Conservation (phyloP, 768 basidiomycete genomes). For the Tulasnella sp. region DNA sequence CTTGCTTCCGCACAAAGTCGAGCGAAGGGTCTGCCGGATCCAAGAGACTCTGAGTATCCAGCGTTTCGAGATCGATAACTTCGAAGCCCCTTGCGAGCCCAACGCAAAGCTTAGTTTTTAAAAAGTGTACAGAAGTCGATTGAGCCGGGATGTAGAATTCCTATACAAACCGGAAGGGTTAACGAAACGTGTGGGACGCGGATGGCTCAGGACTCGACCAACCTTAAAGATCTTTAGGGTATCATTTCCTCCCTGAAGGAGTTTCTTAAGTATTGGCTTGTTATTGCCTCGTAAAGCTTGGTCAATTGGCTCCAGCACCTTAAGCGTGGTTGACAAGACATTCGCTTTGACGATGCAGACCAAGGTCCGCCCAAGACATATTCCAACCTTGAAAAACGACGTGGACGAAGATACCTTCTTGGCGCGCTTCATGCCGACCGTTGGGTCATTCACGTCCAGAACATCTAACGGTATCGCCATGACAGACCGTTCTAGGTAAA, state of each 20-base stretch:
- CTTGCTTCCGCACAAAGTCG: constrained; percentile 88
- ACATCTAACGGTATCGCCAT: constrained; percentile 94
- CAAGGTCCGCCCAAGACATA: constrained; percentile 83
- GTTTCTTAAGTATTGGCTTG: constrained; percentile 91
- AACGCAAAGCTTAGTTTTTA: constrained; percentile 95
- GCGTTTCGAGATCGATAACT: constrained; percentile 93
- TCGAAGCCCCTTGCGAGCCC: constrained; percentile 97
- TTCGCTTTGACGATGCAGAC: constrained; percentile 97
- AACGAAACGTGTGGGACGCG: background rate
- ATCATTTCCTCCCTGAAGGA: constrained; percentile 92
- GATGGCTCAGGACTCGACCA: constrained; percentile 26
- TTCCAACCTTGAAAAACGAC: constrained; percentile 95
- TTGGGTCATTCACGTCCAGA: constrained; percentile 83
- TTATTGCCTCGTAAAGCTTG: constrained; percentile 71
- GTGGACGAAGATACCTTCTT: constrained; percentile 95
- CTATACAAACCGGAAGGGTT: constrained; percentile 42
- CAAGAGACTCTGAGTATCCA: constrained; percentile 93
- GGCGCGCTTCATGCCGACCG: constrained; percentile 85
- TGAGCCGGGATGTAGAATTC: constrained; percentile 99
- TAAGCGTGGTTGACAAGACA: constrained; percentile 93
- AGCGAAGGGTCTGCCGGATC: constrained; percentile 88
- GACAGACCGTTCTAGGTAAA: constrained; percentile 76
- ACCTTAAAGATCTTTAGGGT: constrained; percentile 89
- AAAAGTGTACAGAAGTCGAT: constrained; percentile 92
- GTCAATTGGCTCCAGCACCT: constrained; percentile 94